phyloP scores from a whole-genome alignment of 768 basidiomycete genomes.

The Tylopilus plumbeoviolaceoides region DNA sequence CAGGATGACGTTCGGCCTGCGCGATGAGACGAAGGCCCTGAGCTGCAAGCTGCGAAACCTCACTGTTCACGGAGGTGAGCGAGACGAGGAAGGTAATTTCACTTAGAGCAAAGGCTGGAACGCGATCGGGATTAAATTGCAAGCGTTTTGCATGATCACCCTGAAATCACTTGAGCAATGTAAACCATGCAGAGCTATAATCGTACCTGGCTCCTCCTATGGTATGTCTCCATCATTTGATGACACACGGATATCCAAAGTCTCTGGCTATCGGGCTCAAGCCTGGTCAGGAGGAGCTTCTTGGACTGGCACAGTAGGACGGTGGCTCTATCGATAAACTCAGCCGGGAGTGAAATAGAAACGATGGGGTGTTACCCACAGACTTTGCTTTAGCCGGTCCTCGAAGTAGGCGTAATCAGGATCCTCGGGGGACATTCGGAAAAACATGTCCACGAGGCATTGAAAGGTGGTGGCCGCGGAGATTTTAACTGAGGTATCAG shows the following conservation, averaged over 20 bases:
- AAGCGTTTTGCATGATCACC: conserved; percentile 43
- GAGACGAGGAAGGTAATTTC: conserved; percentile 74
- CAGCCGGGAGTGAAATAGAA: not conserved
- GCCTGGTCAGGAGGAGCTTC: conserved; percentile 56
- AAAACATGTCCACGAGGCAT: conserved; percentile 40
- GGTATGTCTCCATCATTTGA: conserved; percentile 56
- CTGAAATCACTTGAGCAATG: conserved; percentile 26
- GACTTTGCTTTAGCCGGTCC: conserved; percentile 41
- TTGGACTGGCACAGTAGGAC: conserved; percentile 45
- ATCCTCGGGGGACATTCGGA: conserved; percentile 40
- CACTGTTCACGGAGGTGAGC: conserved; percentile 64
- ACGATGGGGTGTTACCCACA: conserved; percentile 37
- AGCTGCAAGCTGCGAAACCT: conserved; percentile 64
- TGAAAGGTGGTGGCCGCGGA: conserved; percentile 51
- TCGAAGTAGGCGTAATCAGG: conserved; percentile 35
- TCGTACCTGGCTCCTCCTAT: conserved; percentile 45
- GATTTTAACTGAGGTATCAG: conserved; percentile 64
- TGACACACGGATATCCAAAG: conserved; percentile 66
- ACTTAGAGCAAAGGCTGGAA: conserved; percentile 60
- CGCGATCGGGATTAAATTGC: conserved; percentile 48
- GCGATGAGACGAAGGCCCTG: conserved; percentile 66
- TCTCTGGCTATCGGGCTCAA: conserved; percentile 58
- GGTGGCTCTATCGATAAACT: conserved; percentile 13
- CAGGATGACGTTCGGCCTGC: conserved; percentile 59
- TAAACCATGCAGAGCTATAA: not conserved